Evolutionary conservation across 2,329 filamentous ascomycete genomes (phyloP).

Genomic region (Trichophyton verrucosum): DNA sequence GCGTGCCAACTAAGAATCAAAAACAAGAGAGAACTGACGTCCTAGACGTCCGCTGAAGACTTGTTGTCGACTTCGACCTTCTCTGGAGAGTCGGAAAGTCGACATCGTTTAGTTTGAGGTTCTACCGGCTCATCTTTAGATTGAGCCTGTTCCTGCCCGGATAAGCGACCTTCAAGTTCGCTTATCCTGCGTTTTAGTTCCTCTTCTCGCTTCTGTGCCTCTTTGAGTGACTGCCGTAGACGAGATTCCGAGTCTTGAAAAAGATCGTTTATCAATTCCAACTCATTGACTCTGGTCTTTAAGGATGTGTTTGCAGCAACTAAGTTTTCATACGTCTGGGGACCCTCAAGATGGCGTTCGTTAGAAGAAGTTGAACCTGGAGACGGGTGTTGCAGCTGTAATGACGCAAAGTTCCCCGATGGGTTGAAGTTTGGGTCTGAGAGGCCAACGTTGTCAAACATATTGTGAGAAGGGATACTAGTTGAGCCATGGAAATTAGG

Average conservation of each 20-base stretch:
- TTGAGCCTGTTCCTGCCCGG: constrained; percentile 17
- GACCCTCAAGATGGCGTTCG: constrained; percentile 53
- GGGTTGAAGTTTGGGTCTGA: constrained; percentile 56
- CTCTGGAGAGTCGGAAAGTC: constrained; percentile 29
- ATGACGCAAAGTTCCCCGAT: constrained; percentile 36
- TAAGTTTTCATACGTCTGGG: constrained; percentile 69
- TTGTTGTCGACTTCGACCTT: not conserved
- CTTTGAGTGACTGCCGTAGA: constrained; percentile 55
- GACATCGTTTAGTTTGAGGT: constrained; percentile 44
- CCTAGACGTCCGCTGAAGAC: not conserved
- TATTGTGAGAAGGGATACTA: constrained; percentile 59
- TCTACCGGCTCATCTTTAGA: constrained; percentile 28
- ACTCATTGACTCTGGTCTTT: constrained; percentile 89
- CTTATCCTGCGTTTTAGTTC: constrained; percentile 71
- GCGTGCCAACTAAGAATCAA: not conserved
- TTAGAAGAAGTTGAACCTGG: constrained; percentile 49
- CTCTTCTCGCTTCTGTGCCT: constrained; percentile 65
- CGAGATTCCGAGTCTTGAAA: constrained; percentile 51
- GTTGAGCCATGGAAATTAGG: constrained; percentile 58
- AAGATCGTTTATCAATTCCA: constrained; percentile 86
- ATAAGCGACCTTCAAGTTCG: constrained; percentile 52
- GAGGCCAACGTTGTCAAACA: constrained; percentile 61
- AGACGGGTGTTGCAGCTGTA: constrained; percentile 46
- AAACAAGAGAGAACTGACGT: not conserved
- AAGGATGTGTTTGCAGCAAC: constrained; percentile 69